These are phyloP conservation scores for Populus alba DNA, from an alignment of 345 rosid genomes.

Conservation along the genomic window DNA sequence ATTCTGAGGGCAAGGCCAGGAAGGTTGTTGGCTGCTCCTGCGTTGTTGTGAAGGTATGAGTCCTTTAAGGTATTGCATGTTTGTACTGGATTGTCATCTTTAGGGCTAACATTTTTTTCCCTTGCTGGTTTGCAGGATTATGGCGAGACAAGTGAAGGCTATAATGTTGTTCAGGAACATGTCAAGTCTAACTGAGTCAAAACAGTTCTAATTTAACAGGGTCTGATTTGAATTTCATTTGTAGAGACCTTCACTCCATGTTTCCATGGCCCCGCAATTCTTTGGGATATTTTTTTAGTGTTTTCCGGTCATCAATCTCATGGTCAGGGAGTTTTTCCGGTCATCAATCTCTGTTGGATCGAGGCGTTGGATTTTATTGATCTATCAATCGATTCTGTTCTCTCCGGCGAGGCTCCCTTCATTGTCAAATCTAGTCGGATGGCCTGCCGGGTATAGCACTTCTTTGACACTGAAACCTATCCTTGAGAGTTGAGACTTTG, in stretches of 20 bases:
- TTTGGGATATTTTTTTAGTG: neutral
- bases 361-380: too few relatives aligned
- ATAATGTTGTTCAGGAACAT: constrained; percentile 22
- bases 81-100: neutral
- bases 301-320: neutral
- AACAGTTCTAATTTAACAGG: neutral
- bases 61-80: neutral
- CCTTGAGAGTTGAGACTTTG: too few relatives aligned
- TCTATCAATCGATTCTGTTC: too few relatives aligned
- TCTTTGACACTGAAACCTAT: too few relatives aligned
- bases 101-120: neutral
- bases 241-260: constrained; percentile 1
- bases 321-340: neutral
- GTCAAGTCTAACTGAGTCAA: constrained; percentile 16
- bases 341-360: too few relatives aligned
- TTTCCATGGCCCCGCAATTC: neutral
- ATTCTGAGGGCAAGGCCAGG: constrained; percentile 80
- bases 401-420: too few relatives aligned
- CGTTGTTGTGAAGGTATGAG: constrained; percentile 68
- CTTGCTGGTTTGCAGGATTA: constrained; percentile 12
- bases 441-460: too few relatives aligned
- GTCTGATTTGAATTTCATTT: constrained; percentile 1
- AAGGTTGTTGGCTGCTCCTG: constrained; percentile 91
- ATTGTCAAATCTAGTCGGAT: too few relatives aligned
- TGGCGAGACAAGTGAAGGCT: constrained; percentile 21